Evolutionary conservation across 2,329 filamentous ascomycete genomes (phyloP).

Genomic region (Cyphellophora europaea): DNA sequence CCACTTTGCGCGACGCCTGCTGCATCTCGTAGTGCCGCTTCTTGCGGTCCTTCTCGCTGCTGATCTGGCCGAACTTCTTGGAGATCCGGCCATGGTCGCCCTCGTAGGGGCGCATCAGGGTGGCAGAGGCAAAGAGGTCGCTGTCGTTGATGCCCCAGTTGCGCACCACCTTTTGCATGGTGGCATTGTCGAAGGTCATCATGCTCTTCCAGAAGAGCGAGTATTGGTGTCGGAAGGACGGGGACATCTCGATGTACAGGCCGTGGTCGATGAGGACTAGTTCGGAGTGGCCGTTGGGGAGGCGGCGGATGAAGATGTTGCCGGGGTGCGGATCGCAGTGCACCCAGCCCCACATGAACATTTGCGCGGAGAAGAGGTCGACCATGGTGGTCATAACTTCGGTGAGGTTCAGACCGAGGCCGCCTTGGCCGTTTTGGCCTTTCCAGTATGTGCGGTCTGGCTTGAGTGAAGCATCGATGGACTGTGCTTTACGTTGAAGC

Average conservation of each 20-base stretch:
- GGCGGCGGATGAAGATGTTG: conserved; percentile 88
- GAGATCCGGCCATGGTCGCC: conserved; percentile 66
- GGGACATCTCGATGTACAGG: conserved; percentile 84
- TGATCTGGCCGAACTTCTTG: conserved; percentile 45
- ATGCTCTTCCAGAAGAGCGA: conserved; percentile 87
- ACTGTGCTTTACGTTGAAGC: conserved; percentile 38
- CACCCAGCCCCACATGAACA: conserved; percentile 92
- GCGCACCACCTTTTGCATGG: conserved; percentile 60
- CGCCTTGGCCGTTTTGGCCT: conserved; percentile 62
- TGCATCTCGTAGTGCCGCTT: conserved; percentile 70
- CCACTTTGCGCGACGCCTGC: conserved; percentile 57
- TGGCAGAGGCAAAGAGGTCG: conserved; percentile 86
- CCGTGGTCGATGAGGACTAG: conserved; percentile 96
- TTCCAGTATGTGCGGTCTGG: conserved; percentile 72
- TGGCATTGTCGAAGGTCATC: conserved; percentile 84
- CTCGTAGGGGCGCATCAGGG: conserved; percentile 80
- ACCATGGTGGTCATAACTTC: conserved; percentile 96
- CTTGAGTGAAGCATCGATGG: conserved; percentile 54
- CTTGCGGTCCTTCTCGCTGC: conserved; percentile 44
- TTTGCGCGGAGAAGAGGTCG: conserved; percentile 92
- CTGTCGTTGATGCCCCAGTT: conserved; percentile 83
- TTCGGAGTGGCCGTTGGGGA: conserved; percentile 73
- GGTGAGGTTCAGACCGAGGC: conserved; percentile 70
- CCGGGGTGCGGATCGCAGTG: conserved; percentile 97
- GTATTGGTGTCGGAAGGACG: conserved; percentile 77